Evolutionary conservation across 225 moss, liverwort and hornwort genomes (phyloP).

Genomic region (Straminergon stramineum): DNA sequence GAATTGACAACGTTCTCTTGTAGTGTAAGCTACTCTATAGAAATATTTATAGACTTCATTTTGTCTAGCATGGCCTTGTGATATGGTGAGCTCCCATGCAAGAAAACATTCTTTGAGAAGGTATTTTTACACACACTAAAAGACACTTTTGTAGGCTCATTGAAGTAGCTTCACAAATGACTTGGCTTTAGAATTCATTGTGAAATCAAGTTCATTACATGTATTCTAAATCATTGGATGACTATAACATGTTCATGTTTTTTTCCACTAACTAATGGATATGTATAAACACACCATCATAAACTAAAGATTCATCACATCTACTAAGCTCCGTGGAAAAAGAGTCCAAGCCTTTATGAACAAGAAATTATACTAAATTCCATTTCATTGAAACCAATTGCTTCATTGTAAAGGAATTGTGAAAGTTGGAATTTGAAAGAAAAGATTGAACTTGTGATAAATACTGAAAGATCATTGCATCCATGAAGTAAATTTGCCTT

Average conservation of each 20-base stretch:
- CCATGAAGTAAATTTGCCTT: no score
- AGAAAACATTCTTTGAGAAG: neutral
- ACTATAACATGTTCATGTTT: neutral
- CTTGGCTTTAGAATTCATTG: neutral
- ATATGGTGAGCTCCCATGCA: neutral
- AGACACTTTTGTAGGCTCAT: neutral
- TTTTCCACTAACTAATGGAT: neutral
- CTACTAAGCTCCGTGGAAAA: neutral
- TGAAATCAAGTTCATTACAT: neutral
- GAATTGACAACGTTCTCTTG: no score
- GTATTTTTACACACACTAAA: neutral
- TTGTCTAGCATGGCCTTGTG: neutral
- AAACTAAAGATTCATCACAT: neutral
- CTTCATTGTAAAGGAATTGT: neutral
- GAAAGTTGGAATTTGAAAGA: neutral
- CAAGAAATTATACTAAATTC: no score
- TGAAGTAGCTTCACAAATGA: no score
- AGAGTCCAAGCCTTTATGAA: no score
- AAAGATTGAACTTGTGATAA: neutral
- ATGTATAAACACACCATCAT: neutral
- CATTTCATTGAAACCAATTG: no score
- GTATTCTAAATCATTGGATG: neutral
- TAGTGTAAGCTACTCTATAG: neutral
- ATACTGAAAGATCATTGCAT: no score
- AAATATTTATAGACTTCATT: neutral